Evolutionary conservation across 225 moss, liverwort and hornwort genomes (phyloP).

Genomic region (Thuidium tamariscinum): DNA sequence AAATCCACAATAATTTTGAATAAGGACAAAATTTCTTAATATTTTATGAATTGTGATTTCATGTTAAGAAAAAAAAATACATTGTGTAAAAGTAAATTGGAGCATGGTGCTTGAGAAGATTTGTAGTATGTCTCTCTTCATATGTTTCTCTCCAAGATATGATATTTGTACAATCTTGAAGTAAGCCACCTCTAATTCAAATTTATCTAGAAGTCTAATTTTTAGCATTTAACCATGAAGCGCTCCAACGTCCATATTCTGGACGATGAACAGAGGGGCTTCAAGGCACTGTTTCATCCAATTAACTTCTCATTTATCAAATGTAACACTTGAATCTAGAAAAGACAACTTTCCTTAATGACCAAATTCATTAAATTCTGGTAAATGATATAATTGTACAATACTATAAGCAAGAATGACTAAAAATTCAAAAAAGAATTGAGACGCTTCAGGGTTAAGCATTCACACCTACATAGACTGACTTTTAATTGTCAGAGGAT

Average conservation of each 20-base stretch:
- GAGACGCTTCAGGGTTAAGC: too few species aligned
- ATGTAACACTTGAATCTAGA: too few species aligned
- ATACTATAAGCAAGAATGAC: too few species aligned
- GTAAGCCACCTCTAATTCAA: not conserved
- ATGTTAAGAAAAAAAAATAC: rapidly evolving
- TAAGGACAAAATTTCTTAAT: not conserved
- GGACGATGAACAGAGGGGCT: too few species aligned
- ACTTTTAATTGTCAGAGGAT: not conserved
- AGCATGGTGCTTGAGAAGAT: not conserved
- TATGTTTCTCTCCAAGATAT: not conserved
- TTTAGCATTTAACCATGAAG: not conserved
- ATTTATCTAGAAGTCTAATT: not conserved
- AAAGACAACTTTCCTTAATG: too few species aligned
- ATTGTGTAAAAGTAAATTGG: not conserved
- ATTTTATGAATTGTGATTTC: not conserved
- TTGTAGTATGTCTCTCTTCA: too few species aligned
- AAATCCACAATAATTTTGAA: not conserved
- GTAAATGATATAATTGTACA: too few species aligned
- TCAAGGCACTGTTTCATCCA: too few species aligned
- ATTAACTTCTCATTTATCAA: too few species aligned
- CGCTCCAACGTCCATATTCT: too few species aligned
- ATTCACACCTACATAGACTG: not conserved
- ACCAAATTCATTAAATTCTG: too few species aligned
- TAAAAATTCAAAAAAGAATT: too few species aligned
- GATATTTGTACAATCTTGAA: not conserved